Evolutionary conservation across 192 early-diverging fungal species (phyloP).

Genomic region (Borealophlyctis nickersoniae): DNA sequence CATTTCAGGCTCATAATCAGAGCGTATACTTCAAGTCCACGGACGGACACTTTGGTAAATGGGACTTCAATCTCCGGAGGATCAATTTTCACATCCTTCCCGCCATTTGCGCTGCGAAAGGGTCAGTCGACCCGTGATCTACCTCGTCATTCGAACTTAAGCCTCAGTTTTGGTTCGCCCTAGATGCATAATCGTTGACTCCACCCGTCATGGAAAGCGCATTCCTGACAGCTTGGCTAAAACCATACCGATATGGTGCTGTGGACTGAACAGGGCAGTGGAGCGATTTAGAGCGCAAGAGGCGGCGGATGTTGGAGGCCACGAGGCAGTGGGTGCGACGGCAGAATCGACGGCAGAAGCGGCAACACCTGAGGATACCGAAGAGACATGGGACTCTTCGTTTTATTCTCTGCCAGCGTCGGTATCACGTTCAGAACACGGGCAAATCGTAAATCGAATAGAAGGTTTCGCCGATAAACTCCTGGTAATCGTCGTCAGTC

Average conservation of each 20-base stretch:
- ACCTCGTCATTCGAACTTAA: neutral
- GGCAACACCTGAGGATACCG: neutral
- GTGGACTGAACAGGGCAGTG: conserved; percentile 61
- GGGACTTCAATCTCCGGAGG: conserved; percentile 80
- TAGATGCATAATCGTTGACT: conserved; percentile 84
- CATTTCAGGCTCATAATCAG: conserved; percentile 33
- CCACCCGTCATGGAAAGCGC: conserved; percentile 78
- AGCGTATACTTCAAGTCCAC: conserved; percentile 93
- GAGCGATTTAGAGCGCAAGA: neutral
- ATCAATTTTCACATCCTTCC: conserved; percentile 73
- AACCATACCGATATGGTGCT: conserved; percentile 90
- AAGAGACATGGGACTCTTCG: conserved; percentile 46
- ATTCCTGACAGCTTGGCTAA: conserved; percentile 82
- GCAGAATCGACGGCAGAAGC: conserved; percentile 2
- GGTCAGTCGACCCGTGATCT: conserved; percentile 40
- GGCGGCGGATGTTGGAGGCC: neutral
- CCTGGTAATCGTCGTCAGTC: conserved; percentile 21
- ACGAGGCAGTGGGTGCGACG: too few relatives aligned
- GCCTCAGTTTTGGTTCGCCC: conserved; percentile 3
- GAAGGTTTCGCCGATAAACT: conserved; percentile 56
- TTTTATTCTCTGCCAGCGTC: conserved; percentile 63
- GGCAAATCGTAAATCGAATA: conserved; percentile 61
- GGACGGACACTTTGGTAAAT: conserved; percentile 82
- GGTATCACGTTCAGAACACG: conserved; percentile 68
- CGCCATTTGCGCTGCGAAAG: conserved; percentile 48